phyloP scores from a whole-genome alignment of 805 yeast species.

The Starmerella vitae region DNA sequence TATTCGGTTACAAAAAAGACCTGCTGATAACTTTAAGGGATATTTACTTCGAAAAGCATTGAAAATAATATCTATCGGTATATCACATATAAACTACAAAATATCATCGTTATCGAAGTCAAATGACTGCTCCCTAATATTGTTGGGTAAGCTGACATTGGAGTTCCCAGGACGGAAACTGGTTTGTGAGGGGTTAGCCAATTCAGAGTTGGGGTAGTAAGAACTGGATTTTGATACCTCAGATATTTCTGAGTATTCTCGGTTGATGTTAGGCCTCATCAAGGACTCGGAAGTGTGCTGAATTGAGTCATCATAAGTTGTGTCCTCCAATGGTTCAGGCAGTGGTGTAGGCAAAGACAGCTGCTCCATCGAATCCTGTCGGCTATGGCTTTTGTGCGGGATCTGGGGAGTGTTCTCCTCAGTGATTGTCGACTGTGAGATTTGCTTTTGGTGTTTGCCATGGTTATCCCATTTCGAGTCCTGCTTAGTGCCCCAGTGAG shows the following conservation, averaged over 20 bases:
- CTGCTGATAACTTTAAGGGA: too few relatives aligned
- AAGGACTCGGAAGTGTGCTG: slow-evolving; percentile 8
- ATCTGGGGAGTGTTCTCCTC: background rate
- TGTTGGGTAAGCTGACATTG: background rate
- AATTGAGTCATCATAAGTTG: slow-evolving; percentile 5
- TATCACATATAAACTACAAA: too few relatives aligned
- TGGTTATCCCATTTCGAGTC: too few relatives aligned
- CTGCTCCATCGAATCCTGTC: background rate
- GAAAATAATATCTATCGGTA: too few relatives aligned
- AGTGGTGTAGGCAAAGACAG: background rate
- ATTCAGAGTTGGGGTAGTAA: slow-evolving; percentile 12
- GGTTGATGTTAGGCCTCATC: slow-evolving; percentile 3
- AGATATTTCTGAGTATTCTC: slow-evolving; percentile 8
- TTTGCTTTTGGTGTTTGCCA: background rate
- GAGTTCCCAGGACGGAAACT: slow-evolving; percentile 2
- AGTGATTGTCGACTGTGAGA: background rate
- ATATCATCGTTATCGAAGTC: slow-evolving; percentile 1
- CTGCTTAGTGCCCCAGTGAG: too few relatives aligned
- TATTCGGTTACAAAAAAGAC: background rate
- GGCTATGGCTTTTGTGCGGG: background rate
- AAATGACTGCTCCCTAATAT: slow-evolving; percentile 1
- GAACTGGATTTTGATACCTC: slow-evolving; percentile 14
- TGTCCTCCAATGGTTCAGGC: background rate
- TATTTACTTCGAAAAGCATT: too few relatives aligned
- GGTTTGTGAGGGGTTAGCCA: slow-evolving; percentile 13